Conservation (phyloP, 345 rosid genomes). For the Salix suchowensis region DNA sequence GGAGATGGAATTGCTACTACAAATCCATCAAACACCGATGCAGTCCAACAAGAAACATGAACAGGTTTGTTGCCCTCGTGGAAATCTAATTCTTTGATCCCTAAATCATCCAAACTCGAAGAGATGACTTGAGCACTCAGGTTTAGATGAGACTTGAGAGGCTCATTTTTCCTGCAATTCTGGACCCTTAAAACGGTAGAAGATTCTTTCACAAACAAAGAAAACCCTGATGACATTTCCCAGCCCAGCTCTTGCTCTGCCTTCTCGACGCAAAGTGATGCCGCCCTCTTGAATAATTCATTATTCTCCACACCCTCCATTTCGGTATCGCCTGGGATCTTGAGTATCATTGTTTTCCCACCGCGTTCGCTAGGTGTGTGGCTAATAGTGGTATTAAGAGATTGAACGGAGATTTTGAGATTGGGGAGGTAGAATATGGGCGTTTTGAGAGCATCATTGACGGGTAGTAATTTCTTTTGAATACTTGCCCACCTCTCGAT, state of each 20-base stretch:
- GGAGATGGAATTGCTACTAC: slow-evolving; percentile 37
- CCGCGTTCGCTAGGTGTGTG: slow-evolving; percentile 33
- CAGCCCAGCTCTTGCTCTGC: slow-evolving; percentile 23
- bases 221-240: slow-evolving; percentile 19
- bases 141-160: not conserved
- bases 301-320: not conserved
- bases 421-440: slow-evolving; percentile 57
- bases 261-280: slow-evolving; percentile 32
- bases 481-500: slow-evolving; percentile 51
- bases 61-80: slow-evolving; percentile 32
- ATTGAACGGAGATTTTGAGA: slow-evolving; percentile 15
- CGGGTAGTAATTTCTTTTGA: slow-evolving; percentile 35
- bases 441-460: slow-evolving; percentile 6
- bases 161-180: slow-evolving; percentile 21
- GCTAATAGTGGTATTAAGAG: slow-evolving; percentile 1
- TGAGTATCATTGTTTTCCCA: slow-evolving; percentile 31
- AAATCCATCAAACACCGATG: slow-evolving; percentile 32
- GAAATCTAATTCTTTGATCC: slow-evolving; percentile 31
- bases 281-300: slow-evolving; percentile 16
- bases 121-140: not conserved
- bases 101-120: slow-evolving; percentile 35
- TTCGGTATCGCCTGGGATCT: not conserved
- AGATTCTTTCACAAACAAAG: slow-evolving; percentile 45
- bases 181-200: slow-evolving; percentile 29
- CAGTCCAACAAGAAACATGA: slow-evolving; percentile 50